Evolutionary conservation across 257 asterid genomes (phyloP), one percentile per base, ranked within the genome.

Genomic region (Ilex asprella): DNA sequence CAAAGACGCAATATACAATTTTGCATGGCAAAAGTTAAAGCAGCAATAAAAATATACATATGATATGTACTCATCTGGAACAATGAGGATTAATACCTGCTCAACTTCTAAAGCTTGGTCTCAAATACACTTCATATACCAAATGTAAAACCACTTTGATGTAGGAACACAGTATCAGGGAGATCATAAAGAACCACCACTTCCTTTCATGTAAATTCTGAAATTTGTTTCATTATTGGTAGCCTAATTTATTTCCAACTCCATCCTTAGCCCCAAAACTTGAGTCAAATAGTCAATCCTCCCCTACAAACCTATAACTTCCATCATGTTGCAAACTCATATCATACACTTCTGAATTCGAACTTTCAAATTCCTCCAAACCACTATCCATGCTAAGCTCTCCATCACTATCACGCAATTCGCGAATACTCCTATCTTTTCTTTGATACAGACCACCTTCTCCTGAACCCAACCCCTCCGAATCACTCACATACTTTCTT

Each of bases 301-400:
- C 78, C 69, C 62, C 57, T 64, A 64, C 71, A 47, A 88, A 43
- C 53, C 79, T 94, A 39, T 79, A 86, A 43, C 72, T 80, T 44
- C 98, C 98, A 70, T 91, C 94, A 47, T 83, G 58, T 60, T 67
- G 90, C 79, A 81, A 69, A 61, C 70, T 78, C 90, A 88, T 58
- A 66, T 84, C 87, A 67, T 82, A 78, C 50, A 76, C 81, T 50
- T 70, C 78, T 21, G 77, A 68, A 52, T 78, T 76, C 65, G 57
- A 62, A 60, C 61, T 69, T 59, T 65, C 66, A 51, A 61, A 58
- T 58, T 73, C 74, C 67, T 58, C 65, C 12, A 29, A 11, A 39
- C 63, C 61, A 32, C 39, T 46, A 58, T 51, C 61, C 76, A 74
- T 75, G 73, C 64, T 57, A 49, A 31, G 47, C 13, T 62, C 74